Base-by-base conservation (phyloP, 2,329 filamentous ascomycete species). In the Graphiopsis chlorocephala region DNA sequence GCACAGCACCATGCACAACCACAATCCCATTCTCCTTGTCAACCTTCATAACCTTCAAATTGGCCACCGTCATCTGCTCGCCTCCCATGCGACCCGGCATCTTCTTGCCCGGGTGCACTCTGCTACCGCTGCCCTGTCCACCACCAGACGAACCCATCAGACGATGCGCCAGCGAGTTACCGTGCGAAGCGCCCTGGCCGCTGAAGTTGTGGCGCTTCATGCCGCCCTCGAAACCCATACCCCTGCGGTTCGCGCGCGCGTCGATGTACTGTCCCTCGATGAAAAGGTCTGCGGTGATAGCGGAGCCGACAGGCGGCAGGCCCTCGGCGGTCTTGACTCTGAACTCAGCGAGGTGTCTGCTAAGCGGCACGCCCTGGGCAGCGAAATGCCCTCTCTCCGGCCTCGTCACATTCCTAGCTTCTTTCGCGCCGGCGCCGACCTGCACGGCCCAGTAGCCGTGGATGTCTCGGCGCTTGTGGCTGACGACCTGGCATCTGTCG, bases 81-180 rank as follows among this genome's bases (percentile, higher is more conserved):
- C 90, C 91, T 68, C 95, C 95, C 95, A 99, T 98, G 66, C 92
- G 88, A 63, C 95, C 95, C 3, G 95, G 88, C 95, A 99, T 99
- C 81, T 93, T 95, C 87, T 99, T 99, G 66, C 95, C 95, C 0
- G 95, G 95, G 75, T 93, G 82, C 26, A 99, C 94, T 79, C 95
- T 88, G 68, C 92, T 96, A 80, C 95, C 95, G 76, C 90, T 89
- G 69, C 95, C 95, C 80, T 99, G 95, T 71, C 90, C 91, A 66
- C 90, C 92, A 77, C 95, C 95, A 8, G 90, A 85, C 35, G 92
- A 94, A 83, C 95, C 95, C 81, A 97, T 91, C 29, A 91, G 91
- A 74, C 95, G 87, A 84, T 99, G 95, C 74, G 92, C 93, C 81
- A 93, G 88, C 75, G 93, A 97, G 81, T 96, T 94, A 85, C 95